Evolutionary conservation across 164 flowering plant species (phyloP).

Genomic region (Tetracentron sinense): DNA sequence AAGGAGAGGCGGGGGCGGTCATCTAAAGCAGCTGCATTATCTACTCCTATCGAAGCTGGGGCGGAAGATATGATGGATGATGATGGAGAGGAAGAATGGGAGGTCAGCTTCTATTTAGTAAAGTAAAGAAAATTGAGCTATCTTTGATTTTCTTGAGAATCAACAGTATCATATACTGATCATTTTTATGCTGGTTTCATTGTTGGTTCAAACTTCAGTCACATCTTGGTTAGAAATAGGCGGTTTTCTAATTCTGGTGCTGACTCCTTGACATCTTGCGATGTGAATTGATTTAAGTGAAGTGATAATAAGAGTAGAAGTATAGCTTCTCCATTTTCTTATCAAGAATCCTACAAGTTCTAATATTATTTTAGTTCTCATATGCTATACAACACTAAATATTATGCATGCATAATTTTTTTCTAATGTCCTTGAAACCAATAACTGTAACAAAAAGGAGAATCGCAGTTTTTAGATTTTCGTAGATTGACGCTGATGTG

Average conservation of each 20-base stretch:
- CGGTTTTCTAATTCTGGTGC: background rate
- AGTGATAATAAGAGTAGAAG: too few species aligned
- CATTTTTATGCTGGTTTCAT: background rate
- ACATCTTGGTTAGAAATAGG: background rate
- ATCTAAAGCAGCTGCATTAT: conserved; percentile 75
- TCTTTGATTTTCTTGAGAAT: background rate
- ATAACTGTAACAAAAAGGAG: too few species aligned
- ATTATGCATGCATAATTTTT: too few species aligned
- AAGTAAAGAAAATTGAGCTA: background rate
- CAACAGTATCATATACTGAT: background rate
- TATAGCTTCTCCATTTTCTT: too few species aligned
- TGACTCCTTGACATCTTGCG: background rate
- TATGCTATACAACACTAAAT: too few species aligned
- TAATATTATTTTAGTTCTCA: too few species aligned
- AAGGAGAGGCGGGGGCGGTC: conserved; percentile 92
- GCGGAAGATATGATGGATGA: conserved; percentile 87
- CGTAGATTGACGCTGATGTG: too few species aligned
- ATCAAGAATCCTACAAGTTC: too few species aligned
- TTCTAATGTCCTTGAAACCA: too few species aligned
- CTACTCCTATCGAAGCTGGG: conserved; percentile 75
- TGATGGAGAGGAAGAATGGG: conserved; percentile 95
- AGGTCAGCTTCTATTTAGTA: conserved; percentile 49
- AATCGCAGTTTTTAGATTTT: too few species aligned
- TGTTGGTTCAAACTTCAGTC: background rate
- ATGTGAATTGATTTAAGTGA: too few species aligned